These are phyloP conservation scores for Phytophthora nicotianae DNA, from an alignment of 352 stramenopile species.

Conservation along the genomic window DNA sequence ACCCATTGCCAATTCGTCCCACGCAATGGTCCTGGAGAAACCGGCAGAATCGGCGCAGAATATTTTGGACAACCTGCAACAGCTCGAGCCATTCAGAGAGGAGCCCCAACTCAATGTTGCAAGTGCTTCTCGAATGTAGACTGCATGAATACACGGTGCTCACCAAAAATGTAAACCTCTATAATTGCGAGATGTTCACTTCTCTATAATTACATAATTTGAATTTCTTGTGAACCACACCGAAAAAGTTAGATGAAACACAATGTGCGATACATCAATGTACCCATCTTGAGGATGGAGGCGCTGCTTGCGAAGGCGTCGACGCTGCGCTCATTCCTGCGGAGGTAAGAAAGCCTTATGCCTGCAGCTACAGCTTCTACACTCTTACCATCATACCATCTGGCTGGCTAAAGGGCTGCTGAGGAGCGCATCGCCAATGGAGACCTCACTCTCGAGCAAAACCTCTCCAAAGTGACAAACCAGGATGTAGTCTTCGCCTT, in stretches of 20 bases:
- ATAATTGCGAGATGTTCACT: no score
- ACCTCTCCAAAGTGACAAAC: slow-evolving; percentile 15
- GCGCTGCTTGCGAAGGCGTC: slow-evolving; percentile 34
- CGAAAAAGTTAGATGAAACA: no score
- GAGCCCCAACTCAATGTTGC: slow-evolving; percentile 1
- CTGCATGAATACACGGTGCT: no score
- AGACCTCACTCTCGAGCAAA: slow-evolving; percentile 13
- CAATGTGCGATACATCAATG: neutral
- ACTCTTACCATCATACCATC: neutral
- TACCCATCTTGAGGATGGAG: slow-evolving; percentile 33
- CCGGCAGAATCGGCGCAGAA: slow-evolving; percentile 27
- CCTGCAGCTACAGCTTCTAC: neutral
- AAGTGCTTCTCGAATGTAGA: slow-evolving; percentile 5
- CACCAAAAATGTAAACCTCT: no score
- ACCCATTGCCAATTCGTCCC: slow-evolving; percentile 32
- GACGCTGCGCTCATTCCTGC: slow-evolving; percentile 47
- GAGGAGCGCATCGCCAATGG: slow-evolving; percentile 5
- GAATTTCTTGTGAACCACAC: no score
- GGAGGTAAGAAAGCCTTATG: slow-evolving; percentile 26
- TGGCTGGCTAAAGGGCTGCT: slow-evolving; percentile 21
- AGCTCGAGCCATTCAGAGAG: slow-evolving; percentile 19
- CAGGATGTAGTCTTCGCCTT: slow-evolving; percentile 35
- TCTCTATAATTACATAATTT: no score
- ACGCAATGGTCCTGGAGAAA: slow-evolving; percentile 47
- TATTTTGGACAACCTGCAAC: slow-evolving; percentile 28